Percentiles rank a stretch among this genome's conserved stretches.
Evolutionary conservation across 1,284 basidiomycete species (phyloP).

Genomic region (Meira miltonrushii): DNA sequence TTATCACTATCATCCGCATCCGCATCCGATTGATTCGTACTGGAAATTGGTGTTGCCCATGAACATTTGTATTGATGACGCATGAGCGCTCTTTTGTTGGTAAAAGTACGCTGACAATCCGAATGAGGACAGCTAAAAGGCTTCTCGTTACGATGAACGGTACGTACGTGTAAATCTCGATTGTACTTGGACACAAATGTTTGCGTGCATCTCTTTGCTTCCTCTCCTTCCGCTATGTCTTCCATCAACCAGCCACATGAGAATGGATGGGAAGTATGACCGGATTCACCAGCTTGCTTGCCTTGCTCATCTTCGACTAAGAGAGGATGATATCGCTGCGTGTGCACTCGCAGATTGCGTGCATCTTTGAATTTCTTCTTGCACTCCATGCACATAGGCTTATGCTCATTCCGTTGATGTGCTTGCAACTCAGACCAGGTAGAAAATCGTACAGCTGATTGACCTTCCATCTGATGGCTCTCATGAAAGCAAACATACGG

Average conservation of each 20-base stretch:
- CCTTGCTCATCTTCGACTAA: not conserved
- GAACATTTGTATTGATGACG: not conserved
- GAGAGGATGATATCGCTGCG: not conserved
- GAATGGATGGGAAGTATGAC: not conserved
- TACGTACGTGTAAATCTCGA: constrained; percentile 4
- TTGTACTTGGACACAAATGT: constrained; percentile 5
- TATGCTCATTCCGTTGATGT: constrained; percentile 4
- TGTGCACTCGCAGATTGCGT: constrained; percentile 3
- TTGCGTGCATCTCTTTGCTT: constrained; percentile 5
- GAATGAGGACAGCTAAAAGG: not conserved
- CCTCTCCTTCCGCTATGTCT: not conserved
- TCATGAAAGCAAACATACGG: not conserved
- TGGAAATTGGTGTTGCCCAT: not conserved
- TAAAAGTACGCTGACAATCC: not conserved
- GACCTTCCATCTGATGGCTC: not conserved
- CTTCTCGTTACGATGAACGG: not conserved
- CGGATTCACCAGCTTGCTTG: not conserved
- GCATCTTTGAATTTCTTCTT: not conserved
- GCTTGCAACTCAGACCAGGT: constrained; percentile 6
- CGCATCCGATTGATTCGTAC: not conserved
- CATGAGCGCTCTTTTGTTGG: not conserved
- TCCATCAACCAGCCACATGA: not conserved
- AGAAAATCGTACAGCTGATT: not conserved
- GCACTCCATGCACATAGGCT: constrained; percentile 1
- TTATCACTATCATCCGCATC: not conserved